Base-by-base conservation (phyloP, 2,329 filamentous ascomycete species). In the Diplodia corticola region DNA sequence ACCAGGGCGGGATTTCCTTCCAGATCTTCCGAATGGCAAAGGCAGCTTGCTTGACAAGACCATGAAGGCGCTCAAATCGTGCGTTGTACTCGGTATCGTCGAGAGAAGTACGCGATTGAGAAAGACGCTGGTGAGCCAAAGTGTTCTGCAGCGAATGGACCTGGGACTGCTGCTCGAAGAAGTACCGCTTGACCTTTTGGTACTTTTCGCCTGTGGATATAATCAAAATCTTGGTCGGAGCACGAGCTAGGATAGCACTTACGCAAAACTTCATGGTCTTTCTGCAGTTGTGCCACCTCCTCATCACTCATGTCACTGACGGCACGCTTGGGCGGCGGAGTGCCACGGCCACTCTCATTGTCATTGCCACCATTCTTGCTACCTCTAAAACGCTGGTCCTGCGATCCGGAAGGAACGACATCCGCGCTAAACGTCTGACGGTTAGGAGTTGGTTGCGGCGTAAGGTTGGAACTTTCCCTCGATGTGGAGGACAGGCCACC, bases 1-100 rank as follows among this genome's bases (percentile, higher is more conserved):
- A 83, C 92, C 93, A 98, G 5, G 83, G 76, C 0, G 95, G 95
- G 64, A 98, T 84, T 37, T 83, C 83, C 69, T 87, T 88, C 95
- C 95, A 99, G 74, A 96, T 91, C 79, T 98, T 98, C 69, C 95
- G 90, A 69, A 98, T 96, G 71, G 95, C 94, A 82, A 97, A 99
- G 0, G 95, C 89, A 10, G 99, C 84, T 75, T 99, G 96, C 75
- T 93, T 95, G 75, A 97, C 94, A 22, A 96, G 91, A 28, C 94
- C 94, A 73, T 97, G 95, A 55, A 99, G 85, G 24, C 95, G 89
- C 75, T 90, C 92, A 80, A 98, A 98, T 24, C 94, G 87, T 22
- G 90, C 93, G 44, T 88, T 84, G 76, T 99, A 99, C 82, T 98
- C 94, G 77, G 88, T 96, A 76, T 99, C 95, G 75, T 99, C 95